A percentile compares a stretch with the other conserved stretches of the same genome.
phyloP scores from a whole-genome alignment of 805 yeast species.

The Suhomyces emberorum region DNA sequence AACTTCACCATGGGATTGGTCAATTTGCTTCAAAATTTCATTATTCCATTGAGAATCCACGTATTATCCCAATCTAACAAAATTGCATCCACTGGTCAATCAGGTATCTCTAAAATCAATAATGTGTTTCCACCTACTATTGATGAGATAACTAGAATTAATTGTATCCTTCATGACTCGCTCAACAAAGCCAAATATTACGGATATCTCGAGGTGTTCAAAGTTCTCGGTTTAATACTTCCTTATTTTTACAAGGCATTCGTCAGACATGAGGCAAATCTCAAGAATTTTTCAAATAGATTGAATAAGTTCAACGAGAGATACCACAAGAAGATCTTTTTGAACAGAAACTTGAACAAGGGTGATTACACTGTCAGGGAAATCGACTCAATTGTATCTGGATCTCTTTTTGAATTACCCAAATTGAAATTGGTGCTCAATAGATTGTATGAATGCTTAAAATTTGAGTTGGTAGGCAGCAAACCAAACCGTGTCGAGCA shows the following conservation, averaged over 20 bases:
- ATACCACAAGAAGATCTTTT: conserved; percentile 27
- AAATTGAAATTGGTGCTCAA: conserved; percentile 66
- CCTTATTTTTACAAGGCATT: conserved; percentile 93
- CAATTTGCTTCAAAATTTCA: conserved; percentile 69
- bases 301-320: conserved; percentile 40
- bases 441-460: conserved; percentile 51
- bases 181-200: conserved; percentile 60
- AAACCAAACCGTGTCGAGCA: conserved; percentile 16
- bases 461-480: conserved; percentile 32
- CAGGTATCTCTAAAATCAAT: conserved; percentile 67
- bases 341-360: conserved; percentile 27
- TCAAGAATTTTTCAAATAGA: conserved; percentile 58
- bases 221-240: conserved; percentile 75
- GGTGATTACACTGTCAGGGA: conserved; percentile 25
- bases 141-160: conserved; percentile 88
- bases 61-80: conserved; percentile 46
- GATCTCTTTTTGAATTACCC: conserved; percentile 63
- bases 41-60: conserved; percentile 72
- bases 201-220: conserved; percentile 74
- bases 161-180: conserved; percentile 78
- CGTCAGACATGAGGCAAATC: conserved; percentile 91
- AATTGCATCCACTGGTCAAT: conserved; percentile 16
- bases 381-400: conserved; percentile 51
- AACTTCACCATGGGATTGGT: conserved; percentile 70
- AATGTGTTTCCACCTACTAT: conserved; percentile 90